These are phyloP conservation scores for Epichloe glyceriae DNA, from an alignment of 2,329 filamentous ascomycete genomes.

Conservation along the genomic window DNA sequence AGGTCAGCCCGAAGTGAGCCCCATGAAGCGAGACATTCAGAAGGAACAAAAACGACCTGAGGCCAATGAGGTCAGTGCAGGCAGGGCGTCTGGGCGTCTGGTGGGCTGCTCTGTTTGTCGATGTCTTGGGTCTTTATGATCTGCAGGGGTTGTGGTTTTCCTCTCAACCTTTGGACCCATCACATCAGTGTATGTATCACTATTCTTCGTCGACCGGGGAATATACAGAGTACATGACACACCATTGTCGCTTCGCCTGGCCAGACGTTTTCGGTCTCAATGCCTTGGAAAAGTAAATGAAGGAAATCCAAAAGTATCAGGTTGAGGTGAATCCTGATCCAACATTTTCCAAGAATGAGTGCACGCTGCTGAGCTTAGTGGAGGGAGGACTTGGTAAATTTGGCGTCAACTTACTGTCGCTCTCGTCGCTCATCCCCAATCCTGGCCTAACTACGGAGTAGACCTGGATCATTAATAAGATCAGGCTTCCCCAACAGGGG, in stretches of 20 bases:
- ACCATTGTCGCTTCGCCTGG: background rate
- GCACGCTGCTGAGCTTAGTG: background rate
- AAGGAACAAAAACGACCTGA: background rate
- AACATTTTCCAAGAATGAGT: background rate
- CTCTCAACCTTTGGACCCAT: background rate
- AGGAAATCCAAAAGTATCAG: background rate
- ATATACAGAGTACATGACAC: background rate
- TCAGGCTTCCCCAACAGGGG: background rate
- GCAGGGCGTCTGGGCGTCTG: background rate
- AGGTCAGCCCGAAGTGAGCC: background rate
- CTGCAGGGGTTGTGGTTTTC: background rate
- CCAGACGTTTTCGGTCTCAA: background rate
- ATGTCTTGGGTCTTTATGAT: slow-evolving; percentile 1
- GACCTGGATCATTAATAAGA: background rate
- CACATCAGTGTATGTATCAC: slow-evolving; percentile 1
- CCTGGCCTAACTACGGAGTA: background rate
- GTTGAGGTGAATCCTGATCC: background rate
- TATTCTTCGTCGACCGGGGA: background rate
- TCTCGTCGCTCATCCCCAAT: background rate
- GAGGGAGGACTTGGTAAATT: background rate
- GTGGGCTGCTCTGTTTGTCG: background rate
- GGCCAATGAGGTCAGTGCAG: background rate
- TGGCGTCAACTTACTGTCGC: background rate
- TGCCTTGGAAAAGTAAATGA: background rate
- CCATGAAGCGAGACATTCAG: background rate